Conservation (phyloP, 2,329 filamentous ascomycete species). For the Exserohilum turcica region DNA sequence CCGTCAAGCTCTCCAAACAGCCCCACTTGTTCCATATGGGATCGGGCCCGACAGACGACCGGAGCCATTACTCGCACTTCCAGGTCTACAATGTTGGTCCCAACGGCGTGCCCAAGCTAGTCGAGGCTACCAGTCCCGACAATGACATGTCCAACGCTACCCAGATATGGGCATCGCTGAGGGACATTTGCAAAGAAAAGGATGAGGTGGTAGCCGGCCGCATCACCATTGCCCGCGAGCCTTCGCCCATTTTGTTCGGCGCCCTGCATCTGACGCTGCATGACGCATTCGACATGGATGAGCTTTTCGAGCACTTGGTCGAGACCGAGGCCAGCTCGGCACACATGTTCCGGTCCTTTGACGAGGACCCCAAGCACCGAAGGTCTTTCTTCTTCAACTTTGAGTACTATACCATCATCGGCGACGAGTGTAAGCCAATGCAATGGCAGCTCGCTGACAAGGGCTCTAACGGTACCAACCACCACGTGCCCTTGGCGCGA, state of each 20-base stretch:
- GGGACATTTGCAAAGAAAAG: slow-evolving; percentile 45
- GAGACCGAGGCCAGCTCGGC: slow-evolving; percentile 53
- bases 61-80: slow-evolving; percentile 55
- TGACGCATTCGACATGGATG: slow-evolving; percentile 65
- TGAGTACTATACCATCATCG: slow-evolving; percentile 68
- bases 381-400: slow-evolving; percentile 67
- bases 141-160: slow-evolving; percentile 43
- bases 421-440: slow-evolving; percentile 60
- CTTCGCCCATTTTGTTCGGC: slow-evolving; percentile 64
- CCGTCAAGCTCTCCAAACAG: slow-evolving; percentile 50
- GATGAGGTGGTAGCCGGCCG: slow-evolving; percentile 57
- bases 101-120: slow-evolving; percentile 51
- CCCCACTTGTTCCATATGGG: slow-evolving; percentile 51
- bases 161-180: slow-evolving; percentile 40
- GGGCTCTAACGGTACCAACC: slow-evolving; percentile 48
- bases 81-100: slow-evolving; percentile 62
- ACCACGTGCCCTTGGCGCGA: slow-evolving; percentile 63
- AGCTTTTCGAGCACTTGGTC: slow-evolving; percentile 62
- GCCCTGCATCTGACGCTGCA: slow-evolving; percentile 64
- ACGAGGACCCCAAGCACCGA: slow-evolving; percentile 54
- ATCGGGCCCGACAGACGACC: slow-evolving; percentile 50
- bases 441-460: slow-evolving; percentile 65
- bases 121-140: slow-evolving; percentile 41
- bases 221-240: slow-evolving; percentile 66
- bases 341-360: slow-evolving; percentile 59